phyloP scores from a whole-genome alignment of 2,329 filamentous ascomycete genomes.

The Penicillium vulpinum region DNA sequence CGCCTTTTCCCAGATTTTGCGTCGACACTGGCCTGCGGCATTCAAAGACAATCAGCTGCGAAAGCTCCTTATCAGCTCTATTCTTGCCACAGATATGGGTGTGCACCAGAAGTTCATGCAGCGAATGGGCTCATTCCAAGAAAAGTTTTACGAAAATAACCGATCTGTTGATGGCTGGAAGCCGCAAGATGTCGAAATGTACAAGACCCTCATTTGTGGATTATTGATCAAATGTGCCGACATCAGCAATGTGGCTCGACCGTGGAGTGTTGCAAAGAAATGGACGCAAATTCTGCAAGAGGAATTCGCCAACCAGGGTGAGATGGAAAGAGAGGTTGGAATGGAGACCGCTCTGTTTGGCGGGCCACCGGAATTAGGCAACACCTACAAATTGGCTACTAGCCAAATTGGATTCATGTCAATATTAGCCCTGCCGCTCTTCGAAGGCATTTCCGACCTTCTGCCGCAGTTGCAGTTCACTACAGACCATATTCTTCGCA shows the following conservation, averaged over 20 bases:
- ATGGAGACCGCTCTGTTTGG: constrained; percentile 85
- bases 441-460: constrained; percentile 81
- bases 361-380: constrained; percentile 75
- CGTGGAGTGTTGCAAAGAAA: constrained; percentile 74
- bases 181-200: constrained; percentile 70
- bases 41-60: constrained; percentile 79
- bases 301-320: constrained; percentile 88
- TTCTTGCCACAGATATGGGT: constrained; percentile 96
- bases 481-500: constrained; percentile 75
- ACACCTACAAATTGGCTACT: constrained; percentile 76
- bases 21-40: constrained; percentile 83
- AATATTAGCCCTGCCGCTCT: constrained; percentile 88
- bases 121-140: constrained; percentile 75
- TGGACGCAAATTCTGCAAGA: constrained; percentile 96
- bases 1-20: constrained; percentile 92
- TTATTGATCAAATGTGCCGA: constrained; percentile 97
- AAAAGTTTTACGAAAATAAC: constrained; percentile 69
- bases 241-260: constrained; percentile 94
- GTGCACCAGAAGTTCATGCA: constrained; percentile 97
- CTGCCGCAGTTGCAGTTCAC: constrained; percentile 83
- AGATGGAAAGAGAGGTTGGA: constrained; percentile 84
- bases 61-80: constrained; percentile 93
- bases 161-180: constrained; percentile 71
- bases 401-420: constrained; percentile 97
- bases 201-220: constrained; percentile 80